Evolutionary conservation across 345 rosid genomes (phyloP).

Genomic region (Euphorbia tirucalli): DNA sequence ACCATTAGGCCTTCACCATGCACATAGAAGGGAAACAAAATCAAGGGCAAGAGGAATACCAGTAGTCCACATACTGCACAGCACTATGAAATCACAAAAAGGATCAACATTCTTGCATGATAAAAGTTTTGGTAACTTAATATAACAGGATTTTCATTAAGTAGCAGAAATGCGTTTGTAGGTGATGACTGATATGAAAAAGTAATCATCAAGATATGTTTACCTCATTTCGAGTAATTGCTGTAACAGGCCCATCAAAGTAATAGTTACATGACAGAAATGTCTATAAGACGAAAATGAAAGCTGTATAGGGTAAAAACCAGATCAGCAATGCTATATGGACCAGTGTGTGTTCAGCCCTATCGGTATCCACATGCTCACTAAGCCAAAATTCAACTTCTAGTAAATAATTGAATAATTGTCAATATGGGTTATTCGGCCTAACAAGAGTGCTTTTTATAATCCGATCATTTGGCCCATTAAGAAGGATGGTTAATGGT

Average conservation of each 20-base stretch:
- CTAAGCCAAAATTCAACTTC: too few relatives aligned
- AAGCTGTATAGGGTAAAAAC: too few relatives aligned
- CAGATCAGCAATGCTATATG: too few relatives aligned
- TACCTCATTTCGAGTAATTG: neutral
- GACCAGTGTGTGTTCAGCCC: too few relatives aligned
- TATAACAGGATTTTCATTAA: neutral
- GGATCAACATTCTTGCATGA: neutral
- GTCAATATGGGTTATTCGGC: too few relatives aligned
- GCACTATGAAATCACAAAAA: constrained; percentile 34
- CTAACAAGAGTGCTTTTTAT: too few relatives aligned
- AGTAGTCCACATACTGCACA: constrained; percentile 61
- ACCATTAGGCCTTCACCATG: constrained; percentile 61
- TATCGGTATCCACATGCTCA: too few relatives aligned
- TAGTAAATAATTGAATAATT: too few relatives aligned
- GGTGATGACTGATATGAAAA: neutral
- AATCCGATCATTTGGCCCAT: too few relatives aligned
- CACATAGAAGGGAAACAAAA: constrained; percentile 59
- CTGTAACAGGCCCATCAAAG: neutral
- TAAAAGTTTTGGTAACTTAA: neutral
- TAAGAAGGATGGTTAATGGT: too few relatives aligned
- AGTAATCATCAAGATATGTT: neutral
- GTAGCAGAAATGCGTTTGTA: neutral
- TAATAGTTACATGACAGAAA: too few relatives aligned
- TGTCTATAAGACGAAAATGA: too few relatives aligned
- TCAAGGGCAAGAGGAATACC: constrained; percentile 54